A percentile compares a stretch with the other conserved stretches of the same genome.
phyloP scores from a whole-genome alignment of 2,329 filamentous ascomycete species.

The Hypoxylon sp. region DNA sequence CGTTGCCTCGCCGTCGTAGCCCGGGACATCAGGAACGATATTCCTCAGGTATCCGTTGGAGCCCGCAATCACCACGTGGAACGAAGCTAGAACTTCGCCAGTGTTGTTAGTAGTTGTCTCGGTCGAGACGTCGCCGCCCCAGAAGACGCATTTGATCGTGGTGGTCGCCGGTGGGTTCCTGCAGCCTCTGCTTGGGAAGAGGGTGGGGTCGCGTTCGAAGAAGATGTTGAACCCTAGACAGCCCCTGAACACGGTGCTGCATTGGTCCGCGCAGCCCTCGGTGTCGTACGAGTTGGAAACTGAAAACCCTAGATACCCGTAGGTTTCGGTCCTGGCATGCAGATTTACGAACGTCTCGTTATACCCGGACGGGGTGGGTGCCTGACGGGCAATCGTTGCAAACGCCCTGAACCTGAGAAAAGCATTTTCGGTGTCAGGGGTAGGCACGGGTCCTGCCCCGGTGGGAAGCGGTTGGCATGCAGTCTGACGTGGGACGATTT shows the following conservation, averaged over 20 bases:
- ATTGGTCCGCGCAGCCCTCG: slow-evolving; percentile 36
- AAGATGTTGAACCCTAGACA: slow-evolving; percentile 45
- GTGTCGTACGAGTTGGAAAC: slow-evolving; percentile 39
- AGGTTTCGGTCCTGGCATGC: slow-evolving; percentile 45
- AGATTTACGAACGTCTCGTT: slow-evolving; percentile 45
- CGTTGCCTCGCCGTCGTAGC: slow-evolving; percentile 40
- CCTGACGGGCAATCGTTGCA: slow-evolving; percentile 32
- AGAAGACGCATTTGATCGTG: slow-evolving; percentile 44
- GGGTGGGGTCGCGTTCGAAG: slow-evolving; percentile 43
- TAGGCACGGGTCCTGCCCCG: slow-evolving; percentile 45
- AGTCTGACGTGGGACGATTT: slow-evolving; percentile 25
- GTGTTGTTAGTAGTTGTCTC: slow-evolving; percentile 39
- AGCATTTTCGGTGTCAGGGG: slow-evolving; percentile 45
- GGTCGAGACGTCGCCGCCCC: slow-evolving; percentile 40
- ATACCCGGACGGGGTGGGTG: slow-evolving; percentile 47
- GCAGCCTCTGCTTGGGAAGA: slow-evolving; percentile 35
- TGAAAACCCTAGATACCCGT: slow-evolving; percentile 43
- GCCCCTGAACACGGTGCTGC: slow-evolving; percentile 33
- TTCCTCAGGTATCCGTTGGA: slow-evolving; percentile 51
- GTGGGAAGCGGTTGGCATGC: slow-evolving; percentile 35
- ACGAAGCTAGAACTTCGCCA: slow-evolving; percentile 36
- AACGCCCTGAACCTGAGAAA: slow-evolving; percentile 43
- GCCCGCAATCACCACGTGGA: slow-evolving; percentile 52
- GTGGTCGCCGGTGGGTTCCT: slow-evolving; percentile 38
- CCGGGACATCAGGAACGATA: slow-evolving; percentile 24